Conservation (phyloP, 75 land plant genomes). For the Ceratopteris richardii region DNA sequence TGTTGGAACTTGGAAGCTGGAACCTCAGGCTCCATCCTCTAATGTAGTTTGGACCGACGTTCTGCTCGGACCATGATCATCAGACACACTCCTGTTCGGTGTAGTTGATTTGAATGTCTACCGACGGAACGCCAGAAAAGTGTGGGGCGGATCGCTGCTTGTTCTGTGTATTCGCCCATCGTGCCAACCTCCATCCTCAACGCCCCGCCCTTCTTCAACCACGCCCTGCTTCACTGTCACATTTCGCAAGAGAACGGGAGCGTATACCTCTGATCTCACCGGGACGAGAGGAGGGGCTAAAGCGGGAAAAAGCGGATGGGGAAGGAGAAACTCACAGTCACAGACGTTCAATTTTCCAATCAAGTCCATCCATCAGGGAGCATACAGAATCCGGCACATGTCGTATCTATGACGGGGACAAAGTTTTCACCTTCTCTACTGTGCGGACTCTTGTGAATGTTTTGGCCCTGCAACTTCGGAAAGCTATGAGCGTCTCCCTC, state of each 20-base stretch:
- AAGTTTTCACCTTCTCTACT: background rate
- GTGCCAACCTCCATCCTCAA: background rate
- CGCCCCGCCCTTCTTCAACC: background rate
- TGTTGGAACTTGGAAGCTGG: too few species aligned
- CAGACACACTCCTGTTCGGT: too few species aligned
- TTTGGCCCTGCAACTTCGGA: background rate
- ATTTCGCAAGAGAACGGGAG: background rate
- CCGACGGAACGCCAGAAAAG: too few species aligned
- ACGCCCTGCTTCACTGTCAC: background rate
- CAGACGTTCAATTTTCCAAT: background rate
- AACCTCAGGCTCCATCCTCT: too few species aligned
- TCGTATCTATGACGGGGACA: background rate
- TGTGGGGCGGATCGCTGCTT: background rate
- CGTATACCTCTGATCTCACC: too few species aligned
- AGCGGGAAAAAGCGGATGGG: background rate
- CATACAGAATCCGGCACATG: background rate
- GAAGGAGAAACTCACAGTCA: too few species aligned
- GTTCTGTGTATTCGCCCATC: background rate
- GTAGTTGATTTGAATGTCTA: too few species aligned
- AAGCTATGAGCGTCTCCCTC: background rate
- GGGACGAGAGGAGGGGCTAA: background rate
- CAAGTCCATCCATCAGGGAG: background rate
- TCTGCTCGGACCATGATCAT: too few species aligned
- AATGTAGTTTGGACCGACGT: too few species aligned
- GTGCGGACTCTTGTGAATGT: background rate